phyloP scores from a whole-genome alignment of 2,329 filamentous ascomycete species.

The Pseudocercospora fuligena region DNA sequence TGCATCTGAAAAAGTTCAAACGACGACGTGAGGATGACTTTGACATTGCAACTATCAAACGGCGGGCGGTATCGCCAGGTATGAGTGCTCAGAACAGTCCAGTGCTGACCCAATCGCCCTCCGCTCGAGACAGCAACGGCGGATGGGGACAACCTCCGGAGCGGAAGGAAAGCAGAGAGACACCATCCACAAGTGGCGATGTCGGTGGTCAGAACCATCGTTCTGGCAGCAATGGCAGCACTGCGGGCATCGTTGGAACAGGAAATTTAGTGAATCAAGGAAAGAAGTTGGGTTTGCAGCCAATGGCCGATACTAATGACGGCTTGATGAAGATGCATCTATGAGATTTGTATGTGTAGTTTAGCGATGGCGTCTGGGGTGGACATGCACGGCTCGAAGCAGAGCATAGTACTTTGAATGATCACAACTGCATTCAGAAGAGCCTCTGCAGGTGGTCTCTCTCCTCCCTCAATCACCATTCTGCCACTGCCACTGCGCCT shows the following conservation, averaged over 20 bases:
- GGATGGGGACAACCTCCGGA: conserved; percentile 73
- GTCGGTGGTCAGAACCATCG: conserved; percentile 16
- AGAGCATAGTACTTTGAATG: neutral
- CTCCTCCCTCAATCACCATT: neutral
- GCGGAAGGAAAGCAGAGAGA: conserved; percentile 46
- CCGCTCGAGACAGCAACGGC: conserved; percentile 66
- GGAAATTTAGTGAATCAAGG: conserved; percentile 31
- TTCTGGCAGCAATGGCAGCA: conserved; percentile 22
- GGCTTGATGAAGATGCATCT: conserved; percentile 94
- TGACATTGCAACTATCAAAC: conserved; percentile 85
- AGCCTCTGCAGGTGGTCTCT: no score
- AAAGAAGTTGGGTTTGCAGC: conserved; percentile 78
- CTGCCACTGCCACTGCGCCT: neutral
- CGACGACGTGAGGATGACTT: conserved; percentile 90
- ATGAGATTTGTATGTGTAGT: conserved; percentile 64
- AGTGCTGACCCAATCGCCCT: conserved; percentile 77
- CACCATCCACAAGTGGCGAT: conserved; percentile 20
- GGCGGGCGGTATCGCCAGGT: conserved; percentile 86
- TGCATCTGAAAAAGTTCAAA: conserved; percentile 55
- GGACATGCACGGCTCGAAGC: neutral
- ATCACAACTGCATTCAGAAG: neutral
- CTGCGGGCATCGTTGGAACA: conserved; percentile 13
- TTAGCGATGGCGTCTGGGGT: conserved; percentile 23
- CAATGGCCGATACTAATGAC: conserved; percentile 95
- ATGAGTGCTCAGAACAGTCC: conserved; percentile 91